Percentiles rank a stretch among this genome's conserved stretches.
Conservation (phyloP, 164 flowering plant genomes). For the Tinospora cordifolia region DNA sequence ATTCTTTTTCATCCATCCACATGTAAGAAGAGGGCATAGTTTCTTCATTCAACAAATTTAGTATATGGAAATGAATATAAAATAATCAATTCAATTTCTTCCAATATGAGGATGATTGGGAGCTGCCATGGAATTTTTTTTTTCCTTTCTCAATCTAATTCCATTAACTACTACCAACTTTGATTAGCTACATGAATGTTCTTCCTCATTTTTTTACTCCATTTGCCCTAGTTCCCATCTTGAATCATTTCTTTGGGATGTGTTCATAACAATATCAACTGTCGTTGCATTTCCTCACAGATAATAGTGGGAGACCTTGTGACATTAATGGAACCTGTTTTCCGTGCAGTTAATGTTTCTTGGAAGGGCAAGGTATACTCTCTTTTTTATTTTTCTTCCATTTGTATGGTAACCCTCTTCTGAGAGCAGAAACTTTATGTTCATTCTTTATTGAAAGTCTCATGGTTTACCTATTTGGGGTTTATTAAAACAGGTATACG, state of each 20-base stretch:
- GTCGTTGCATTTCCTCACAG: constrained; percentile 27
- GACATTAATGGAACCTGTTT: constrained; percentile 56
- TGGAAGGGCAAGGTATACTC: constrained; percentile 70
- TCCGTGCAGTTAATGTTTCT: constrained; percentile 40
- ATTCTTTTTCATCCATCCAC: background rate
- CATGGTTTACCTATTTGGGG: constrained; percentile 1
- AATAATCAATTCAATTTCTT: background rate
- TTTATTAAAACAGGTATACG: constrained; percentile 38
- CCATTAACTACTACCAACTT: background rate
- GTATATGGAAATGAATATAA: background rate
- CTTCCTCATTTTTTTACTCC: too few species aligned
- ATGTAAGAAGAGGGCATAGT: background rate
- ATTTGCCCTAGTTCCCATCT: background rate
- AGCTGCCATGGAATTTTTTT: background rate
- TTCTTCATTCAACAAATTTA: background rate
- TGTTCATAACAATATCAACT: background rate
- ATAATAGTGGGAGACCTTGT: constrained; percentile 74
- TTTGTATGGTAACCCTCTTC: background rate
- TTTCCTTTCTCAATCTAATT: background rate
- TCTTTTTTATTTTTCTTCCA: background rate
- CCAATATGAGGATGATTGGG: background rate
- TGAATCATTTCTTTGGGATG: background rate
- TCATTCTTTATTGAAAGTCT: background rate
- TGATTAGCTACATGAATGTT: too few species aligned
- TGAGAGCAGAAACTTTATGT: background rate